Conservation (phyloP, 192 early-diverging fungal genomes). For the Entomortierella chlamydospora region DNA sequence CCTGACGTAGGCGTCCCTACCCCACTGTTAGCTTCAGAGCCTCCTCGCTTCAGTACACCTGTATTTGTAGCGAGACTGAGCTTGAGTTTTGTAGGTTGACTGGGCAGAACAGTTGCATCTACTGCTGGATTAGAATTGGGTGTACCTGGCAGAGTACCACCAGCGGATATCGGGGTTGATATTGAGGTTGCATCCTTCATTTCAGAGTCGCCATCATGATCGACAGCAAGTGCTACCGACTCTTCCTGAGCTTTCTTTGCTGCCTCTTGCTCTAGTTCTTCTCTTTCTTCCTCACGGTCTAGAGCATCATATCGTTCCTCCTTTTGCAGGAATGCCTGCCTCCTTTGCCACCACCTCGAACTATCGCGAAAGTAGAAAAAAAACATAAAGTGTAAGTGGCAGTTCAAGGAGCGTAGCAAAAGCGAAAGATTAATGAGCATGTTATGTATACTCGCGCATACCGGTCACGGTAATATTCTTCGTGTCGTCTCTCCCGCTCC, state of each 20-base stretch:
- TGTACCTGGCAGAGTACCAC: background rate
- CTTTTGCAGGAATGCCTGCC: constrained; percentile 59
- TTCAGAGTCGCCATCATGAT: constrained; percentile 16
- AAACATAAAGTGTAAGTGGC: background rate
- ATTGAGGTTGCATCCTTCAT: constrained; percentile 11
- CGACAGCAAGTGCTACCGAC: constrained; percentile 5
- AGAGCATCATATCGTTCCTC: constrained; percentile 46
- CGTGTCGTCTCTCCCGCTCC: constrained; percentile 66
- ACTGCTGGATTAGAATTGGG: background rate
- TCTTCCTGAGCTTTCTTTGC: constrained; percentile 50
- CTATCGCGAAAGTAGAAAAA: constrained; percentile 36
- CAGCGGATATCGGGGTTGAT: background rate
- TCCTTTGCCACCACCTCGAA: constrained; percentile 78
- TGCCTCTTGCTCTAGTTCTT: constrained; percentile 73
- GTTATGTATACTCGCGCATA: constrained; percentile 23
- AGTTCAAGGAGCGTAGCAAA: too few species aligned
- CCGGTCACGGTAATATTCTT: constrained; percentile 86
- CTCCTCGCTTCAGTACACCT: constrained; percentile 24
- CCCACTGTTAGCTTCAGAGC: constrained; percentile 21
- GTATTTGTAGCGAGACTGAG: constrained; percentile 17
- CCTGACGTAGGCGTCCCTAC: constrained; percentile 24
- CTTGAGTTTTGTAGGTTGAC: constrained; percentile 33
- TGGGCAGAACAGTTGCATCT: constrained; percentile 13
- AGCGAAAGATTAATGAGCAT: too few species aligned
- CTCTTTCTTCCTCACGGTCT: constrained; percentile 75